Conservation (phyloP, 2,329 filamentous ascomycete genomes). For the Aspergillus sp. region DNA sequence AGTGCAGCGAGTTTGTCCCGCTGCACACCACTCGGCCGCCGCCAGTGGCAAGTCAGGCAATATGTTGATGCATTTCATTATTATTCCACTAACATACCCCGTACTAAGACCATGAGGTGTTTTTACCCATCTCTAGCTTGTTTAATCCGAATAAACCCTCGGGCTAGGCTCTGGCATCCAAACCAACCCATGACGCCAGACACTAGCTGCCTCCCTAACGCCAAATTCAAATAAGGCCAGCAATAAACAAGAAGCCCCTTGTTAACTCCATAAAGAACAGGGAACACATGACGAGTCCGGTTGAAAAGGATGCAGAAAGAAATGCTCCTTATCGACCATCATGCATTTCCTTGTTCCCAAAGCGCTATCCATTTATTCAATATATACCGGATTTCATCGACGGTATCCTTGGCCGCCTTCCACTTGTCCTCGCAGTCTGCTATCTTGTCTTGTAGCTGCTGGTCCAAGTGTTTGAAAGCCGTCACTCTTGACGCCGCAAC, state of each 20-base stretch:
- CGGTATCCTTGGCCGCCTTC: conserved; percentile 42
- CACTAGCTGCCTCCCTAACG: not conserved
- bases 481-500: too few species aligned
- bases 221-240: not conserved
- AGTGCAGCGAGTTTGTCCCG: not conserved
- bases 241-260: not conserved
- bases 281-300: not conserved
- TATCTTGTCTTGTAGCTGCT: conserved; percentile 52
- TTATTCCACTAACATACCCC: not conserved
- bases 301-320: not conserved
- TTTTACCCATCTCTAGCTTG: not conserved
- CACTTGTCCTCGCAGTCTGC: conserved; percentile 59
- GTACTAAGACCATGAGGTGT: not conserved
- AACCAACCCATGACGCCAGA: not conserved
- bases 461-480: too few species aligned
- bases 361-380: conserved; percentile 25
- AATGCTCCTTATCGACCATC: not conserved
- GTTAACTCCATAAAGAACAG: not conserved
- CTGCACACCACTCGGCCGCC: not conserved
- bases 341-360: conserved; percentile 11
- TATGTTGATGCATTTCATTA: not conserved
- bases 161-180: not conserved
- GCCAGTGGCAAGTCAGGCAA: not conserved
- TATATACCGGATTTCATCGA: conserved; percentile 21
- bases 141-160: not conserved